Base-by-base conservation (phyloP, 441 rosid species). In the Breynia disticha region DNA sequence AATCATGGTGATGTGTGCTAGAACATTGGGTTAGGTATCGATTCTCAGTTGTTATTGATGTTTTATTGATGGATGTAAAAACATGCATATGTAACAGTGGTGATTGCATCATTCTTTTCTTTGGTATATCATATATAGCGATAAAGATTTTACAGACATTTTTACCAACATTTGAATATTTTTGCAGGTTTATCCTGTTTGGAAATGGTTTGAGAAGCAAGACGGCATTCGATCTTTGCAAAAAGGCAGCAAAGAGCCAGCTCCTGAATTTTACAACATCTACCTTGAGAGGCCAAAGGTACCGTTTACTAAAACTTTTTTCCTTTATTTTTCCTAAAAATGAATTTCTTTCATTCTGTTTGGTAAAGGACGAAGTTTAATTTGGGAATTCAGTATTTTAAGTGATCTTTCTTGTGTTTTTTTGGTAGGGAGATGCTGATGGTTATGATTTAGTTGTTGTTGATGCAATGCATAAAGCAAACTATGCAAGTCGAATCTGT, bases 131-230 rank as follows among this genome's bases (percentile, higher is more conserved):
- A 4, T 28, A 9, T 3, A 28, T 28, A 4, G 8, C 35, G 35
- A 28, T 28, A 28, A 28, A 28, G 35, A 5, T 28, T 28, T 28
- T 28, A 28, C 35, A 28, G 35, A 5, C 35, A 28, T 47, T 14
- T 47, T 18, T 42, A 32, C 19, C 41, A 9, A 5, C 35, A 4
- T 28, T 13, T 16, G 18, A 50, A 44, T 50, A 60, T 53, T 76
- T 59, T 68, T 50, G 51, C 66, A 94, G 99, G 97, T 94, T 61
- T 94, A 94, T 73, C 99, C 99, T 63, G 96, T 90, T 41, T 94
- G 99, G 99, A 94, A 84, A 77, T 94, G 99, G 99, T 90, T 78
- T 59, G 99, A 94, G 81, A 94, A 94, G 83, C 99, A 94, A 77
- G 99, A 94, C 79, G 99, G 97, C 48, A 94, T 94, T 60, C 89